Evolutionary conservation across 371 early-diverging fungal species (phyloP), one percentile per base, ranked within the genome.

Genomic region (Mucor racemosus): DNA sequence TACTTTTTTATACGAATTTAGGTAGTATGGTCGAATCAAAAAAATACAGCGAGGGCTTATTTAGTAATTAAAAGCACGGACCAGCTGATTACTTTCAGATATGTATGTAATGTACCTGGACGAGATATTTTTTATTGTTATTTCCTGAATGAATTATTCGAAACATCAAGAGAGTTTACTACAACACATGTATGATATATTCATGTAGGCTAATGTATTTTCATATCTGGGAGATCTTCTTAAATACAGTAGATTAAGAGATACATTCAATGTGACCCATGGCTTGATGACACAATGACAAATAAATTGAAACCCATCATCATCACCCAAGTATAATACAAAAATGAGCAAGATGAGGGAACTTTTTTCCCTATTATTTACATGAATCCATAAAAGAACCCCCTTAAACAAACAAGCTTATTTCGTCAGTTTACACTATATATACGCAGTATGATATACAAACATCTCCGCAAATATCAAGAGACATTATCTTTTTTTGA

Each of bases 61-160:
- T n/a, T 50, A 26, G 50, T 50, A 50, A 50, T 46, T 39, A 17
- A 66, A 42, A 60, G 66, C 66, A 66, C 66, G 54, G 66, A 60
- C 66, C 66, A 66, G 54, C 61, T 55, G 44, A 42, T 60, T n/a
- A 31, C 55, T 60, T 55, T 53, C 53, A 39, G 40, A 40, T 59
- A 39, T 59, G 38, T 59, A 39, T 41, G 50, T 50, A 50, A 21
- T 50, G 50, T 50, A 50, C 50, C 50, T 50, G 50, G 26, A 50
- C 50, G 26, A 50, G 26, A 21, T 8, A 50, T 50, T 50, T 10
- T 50, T 21, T 21, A 26, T 50, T 26, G 26, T 19, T 11, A 50
- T 10, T 10, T 13, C 21, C 40, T 54, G 31, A 33, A 38, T 40
- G 17, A 36, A 17, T 34, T 33, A 19, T 35, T 21, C 7, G 4